phyloP scores from a whole-genome alignment of 768 basidiomycete species.

The Tulasnella sp. region DNA sequence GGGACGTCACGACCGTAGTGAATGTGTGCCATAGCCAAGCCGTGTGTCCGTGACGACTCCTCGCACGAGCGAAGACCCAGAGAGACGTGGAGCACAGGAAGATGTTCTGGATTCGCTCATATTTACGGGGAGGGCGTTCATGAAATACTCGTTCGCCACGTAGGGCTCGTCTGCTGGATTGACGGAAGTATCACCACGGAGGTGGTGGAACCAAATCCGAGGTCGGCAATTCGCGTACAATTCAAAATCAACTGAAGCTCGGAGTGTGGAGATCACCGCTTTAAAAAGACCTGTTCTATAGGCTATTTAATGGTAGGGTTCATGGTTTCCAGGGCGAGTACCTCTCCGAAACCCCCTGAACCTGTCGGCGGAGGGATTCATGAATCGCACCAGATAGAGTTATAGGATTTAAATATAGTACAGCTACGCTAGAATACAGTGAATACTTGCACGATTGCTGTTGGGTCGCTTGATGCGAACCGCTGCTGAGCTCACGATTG shows the following conservation, averaged over 20 bases:
- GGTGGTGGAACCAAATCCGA: neutral
- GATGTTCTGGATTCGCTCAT: neutral
- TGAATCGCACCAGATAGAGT: neutral
- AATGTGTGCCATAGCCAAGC: neutral
- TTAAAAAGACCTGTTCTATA: neutral
- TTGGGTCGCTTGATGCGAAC: neutral
- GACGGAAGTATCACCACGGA: neutral
- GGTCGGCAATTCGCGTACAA: neutral
- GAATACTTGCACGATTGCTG: neutral
- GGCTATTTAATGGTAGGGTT: neutral
- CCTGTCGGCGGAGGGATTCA: neutral
- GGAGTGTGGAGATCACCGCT: neutral
- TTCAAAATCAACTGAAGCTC: neutral
- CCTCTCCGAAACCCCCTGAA: neutral
- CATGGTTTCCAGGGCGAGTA: neutral
- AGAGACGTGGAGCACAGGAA: neutral
- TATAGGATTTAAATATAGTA: neutral
- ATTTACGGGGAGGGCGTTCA: neutral
- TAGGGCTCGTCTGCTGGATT: neutral
- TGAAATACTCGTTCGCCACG: neutral
- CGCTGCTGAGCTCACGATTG: neutral
- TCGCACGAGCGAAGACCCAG: neutral
- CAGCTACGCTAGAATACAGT: neutral
- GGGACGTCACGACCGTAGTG: neutral
- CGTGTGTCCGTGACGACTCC: neutral